Evolutionary conservation across 2,329 filamentous ascomycete genomes (phyloP), one percentile per base, ranked within the genome.

Genomic region (Fusarium sp.): DNA sequence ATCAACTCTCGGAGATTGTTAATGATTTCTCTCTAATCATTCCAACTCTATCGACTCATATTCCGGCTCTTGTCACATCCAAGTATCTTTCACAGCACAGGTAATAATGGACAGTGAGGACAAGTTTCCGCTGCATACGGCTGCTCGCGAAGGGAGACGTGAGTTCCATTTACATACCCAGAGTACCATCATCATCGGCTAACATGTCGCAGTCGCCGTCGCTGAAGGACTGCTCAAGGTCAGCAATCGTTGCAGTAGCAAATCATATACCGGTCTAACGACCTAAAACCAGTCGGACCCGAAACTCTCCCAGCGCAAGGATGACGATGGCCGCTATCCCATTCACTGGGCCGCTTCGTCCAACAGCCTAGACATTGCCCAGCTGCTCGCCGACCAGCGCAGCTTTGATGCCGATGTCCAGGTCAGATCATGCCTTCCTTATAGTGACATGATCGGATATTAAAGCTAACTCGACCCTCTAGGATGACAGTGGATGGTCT

Each of bases 321-420:
- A 99, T 76, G 91, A 93, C 51, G 96, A 99, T 79, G 94, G 94
- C 15, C 93, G 96, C 46, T 88, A 97, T 39, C 91, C 96, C 3
- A 90, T 98, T 61, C 96, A 99, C 85, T 99, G 96, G 96, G 95
- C 96, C 0, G 89, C 90, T 2, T 96, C 95, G 23, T 92, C 93
- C 80, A 97, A 96, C 78, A 91, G 90, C 72, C 82, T 91, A 7
- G 88, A 91, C 27, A 94, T 98, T 63, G 90, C 93, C 16, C 85
- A 92, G 52, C 78, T 95, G 18, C 85, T 98, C 5, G 87, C 92
- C 3, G 87, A 92, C 60, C 85, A 86, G 66, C 91, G 91, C 74
- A 86, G 86, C 63, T 97, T 98, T 76, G 94, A 98, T 77, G 88
- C 93, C 0, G 95, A 98, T 80, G 91, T 91, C 16, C 89, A 94